Conservation (phyloP, 306 rosid genomes). For the Alnus rubra region DNA sequence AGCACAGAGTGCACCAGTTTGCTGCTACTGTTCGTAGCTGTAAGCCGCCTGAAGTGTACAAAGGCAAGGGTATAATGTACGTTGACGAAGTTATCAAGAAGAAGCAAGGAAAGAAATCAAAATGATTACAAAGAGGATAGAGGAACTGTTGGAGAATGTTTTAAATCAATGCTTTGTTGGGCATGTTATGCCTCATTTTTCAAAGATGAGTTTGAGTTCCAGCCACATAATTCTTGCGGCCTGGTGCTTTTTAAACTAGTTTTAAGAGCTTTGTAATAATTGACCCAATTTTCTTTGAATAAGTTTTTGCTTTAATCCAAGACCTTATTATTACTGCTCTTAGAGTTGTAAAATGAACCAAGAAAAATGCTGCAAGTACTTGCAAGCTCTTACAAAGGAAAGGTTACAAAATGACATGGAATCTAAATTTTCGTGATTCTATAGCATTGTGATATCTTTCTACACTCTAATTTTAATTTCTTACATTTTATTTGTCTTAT, state of each 20-base stretch:
- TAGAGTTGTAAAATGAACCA: too few species aligned
- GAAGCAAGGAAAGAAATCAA: constrained; percentile 91
- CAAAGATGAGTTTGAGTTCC: not conserved
- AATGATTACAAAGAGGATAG: constrained; percentile 30
- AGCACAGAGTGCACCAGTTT: constrained; percentile 82
- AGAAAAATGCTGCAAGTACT: too few species aligned
- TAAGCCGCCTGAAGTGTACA: constrained; percentile 89
- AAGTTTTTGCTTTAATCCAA: not conserved
- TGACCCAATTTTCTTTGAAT: not conserved
- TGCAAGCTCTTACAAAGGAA: too few species aligned
- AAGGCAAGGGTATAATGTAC: constrained; percentile 95
- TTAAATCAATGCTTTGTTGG: not conserved
- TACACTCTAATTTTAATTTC: too few species aligned
- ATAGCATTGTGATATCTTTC: too few species aligned
- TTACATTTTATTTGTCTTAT: too few species aligned
- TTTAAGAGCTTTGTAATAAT: not conserved
- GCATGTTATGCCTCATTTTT: not conserved
- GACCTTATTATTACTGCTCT: not conserved
- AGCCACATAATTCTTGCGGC: not conserved
- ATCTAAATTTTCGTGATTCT: too few species aligned
- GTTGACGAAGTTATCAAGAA: constrained; percentile 72
- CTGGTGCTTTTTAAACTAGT: not conserved
- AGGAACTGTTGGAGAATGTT: not conserved
- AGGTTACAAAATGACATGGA: too few species aligned
- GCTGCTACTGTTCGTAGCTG: constrained; percentile 79